Conservation (phyloP, 1,284 basidiomycete species). For the Sphagnurus paluster region DNA sequence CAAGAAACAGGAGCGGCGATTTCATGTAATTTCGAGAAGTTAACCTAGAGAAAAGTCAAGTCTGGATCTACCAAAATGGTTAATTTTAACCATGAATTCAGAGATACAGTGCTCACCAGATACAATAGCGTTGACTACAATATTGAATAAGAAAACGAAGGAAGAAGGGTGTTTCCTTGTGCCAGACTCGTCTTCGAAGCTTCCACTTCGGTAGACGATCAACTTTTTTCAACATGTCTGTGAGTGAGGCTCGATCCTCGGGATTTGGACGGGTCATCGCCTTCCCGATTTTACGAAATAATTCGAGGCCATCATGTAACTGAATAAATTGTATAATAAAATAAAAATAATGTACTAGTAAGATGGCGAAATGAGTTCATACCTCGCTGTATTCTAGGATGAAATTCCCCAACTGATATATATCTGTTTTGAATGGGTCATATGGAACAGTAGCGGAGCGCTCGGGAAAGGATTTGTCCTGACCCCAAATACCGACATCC, state of each 20-base stretch:
- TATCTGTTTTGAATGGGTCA: constrained; percentile 25
- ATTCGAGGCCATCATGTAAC: constrained; percentile 15
- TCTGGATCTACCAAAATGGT: too few relatives aligned
- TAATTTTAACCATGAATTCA: too few relatives aligned
- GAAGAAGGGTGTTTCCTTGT: neutral
- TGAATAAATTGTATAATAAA: neutral
- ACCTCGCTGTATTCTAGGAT: constrained; percentile 4
- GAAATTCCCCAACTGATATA: constrained; percentile 24
- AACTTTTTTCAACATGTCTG: neutral
- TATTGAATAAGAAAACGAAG: neutral
- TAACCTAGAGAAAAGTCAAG: too few relatives aligned
- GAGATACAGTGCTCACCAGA: neutral
- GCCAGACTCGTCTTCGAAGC: neutral
- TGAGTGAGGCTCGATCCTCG: neutral
- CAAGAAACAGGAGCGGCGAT: too few relatives aligned
- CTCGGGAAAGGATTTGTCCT: constrained; percentile 23
- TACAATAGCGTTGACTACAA: neutral
- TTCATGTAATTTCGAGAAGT: too few relatives aligned
- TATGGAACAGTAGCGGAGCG: constrained; percentile 16
- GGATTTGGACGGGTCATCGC: constrained; percentile 12
- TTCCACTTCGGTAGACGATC: neutral
- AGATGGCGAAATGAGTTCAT: neutral
- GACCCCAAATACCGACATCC: constrained; percentile 14
- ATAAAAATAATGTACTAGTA: neutral
- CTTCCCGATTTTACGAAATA: constrained; percentile 6